These are phyloP conservation scores for Blastobotrys parvus DNA, from an alignment of 805 yeast species.

Conservation along the genomic window DNA sequence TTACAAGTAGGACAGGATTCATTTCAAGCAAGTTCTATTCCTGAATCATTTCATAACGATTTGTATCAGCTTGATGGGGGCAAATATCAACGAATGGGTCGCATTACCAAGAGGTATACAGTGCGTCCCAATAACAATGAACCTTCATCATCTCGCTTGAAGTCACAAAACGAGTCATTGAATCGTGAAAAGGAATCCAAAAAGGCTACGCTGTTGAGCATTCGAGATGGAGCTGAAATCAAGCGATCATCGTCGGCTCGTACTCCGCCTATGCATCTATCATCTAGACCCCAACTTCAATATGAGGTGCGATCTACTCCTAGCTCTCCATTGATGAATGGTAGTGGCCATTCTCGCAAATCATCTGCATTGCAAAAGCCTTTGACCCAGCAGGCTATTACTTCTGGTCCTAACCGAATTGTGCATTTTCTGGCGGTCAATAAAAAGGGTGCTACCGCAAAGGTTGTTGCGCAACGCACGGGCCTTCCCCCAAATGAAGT, in stretches of 20 bases:
- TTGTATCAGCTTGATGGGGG: slow-evolving; percentile 8
- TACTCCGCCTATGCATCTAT: not conserved
- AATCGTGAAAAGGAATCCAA: slow-evolving; percentile 17
- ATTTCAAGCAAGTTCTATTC: slow-evolving; percentile 10
- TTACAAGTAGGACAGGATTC: slow-evolving; percentile 11
- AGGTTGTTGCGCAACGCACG: slow-evolving; percentile 26
- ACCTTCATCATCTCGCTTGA: slow-evolving; percentile 9
- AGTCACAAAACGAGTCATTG: slow-evolving; percentile 17
- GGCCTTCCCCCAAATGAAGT: slow-evolving; percentile 25
- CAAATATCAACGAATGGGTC: slow-evolving; percentile 13
- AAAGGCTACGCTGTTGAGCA: slow-evolving; percentile 16
- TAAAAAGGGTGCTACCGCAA: slow-evolving; percentile 30
- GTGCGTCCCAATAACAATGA: slow-evolving; percentile 12
- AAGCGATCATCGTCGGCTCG: slow-evolving; percentile 1
- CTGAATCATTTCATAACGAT: slow-evolving; percentile 18
- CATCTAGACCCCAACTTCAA: not conserved
- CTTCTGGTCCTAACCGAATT: slow-evolving; percentile 29
- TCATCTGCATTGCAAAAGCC: slow-evolving; percentile 13
- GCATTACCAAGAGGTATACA: slow-evolving; percentile 17
- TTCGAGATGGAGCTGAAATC: not conserved
- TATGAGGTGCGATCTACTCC: slow-evolving; percentile 2
- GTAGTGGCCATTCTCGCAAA: slow-evolving; percentile 9
- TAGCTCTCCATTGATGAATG: not conserved
- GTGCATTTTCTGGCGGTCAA: slow-evolving; percentile 42
- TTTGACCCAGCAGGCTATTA: slow-evolving; percentile 16